phyloP scores from a whole-genome alignment of 176 grass and related monocot species.

The Poa pratensis region DNA sequence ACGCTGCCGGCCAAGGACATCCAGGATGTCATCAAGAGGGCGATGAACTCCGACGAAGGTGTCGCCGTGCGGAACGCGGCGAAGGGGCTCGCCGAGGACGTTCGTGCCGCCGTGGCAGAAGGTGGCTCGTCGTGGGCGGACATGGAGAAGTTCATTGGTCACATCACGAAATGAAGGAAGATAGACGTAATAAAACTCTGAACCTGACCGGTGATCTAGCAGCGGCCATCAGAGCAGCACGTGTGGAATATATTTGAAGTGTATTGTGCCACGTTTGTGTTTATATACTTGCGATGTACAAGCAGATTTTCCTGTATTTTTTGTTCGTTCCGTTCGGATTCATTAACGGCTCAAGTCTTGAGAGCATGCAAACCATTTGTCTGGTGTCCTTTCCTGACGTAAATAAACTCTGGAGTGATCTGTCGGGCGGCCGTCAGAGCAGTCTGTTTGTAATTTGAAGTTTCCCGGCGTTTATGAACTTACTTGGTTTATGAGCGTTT shows the following conservation, averaged over 20 bases:
- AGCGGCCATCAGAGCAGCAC: not conserved
- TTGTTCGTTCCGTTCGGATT: not conserved
- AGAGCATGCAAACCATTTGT: too few species aligned
- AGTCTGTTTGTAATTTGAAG: too few species aligned
- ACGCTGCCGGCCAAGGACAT: conserved; percentile 19
- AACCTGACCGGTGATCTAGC: not conserved
- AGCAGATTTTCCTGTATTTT: not conserved
- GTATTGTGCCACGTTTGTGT: not conserved
- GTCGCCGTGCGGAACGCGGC: not conserved
- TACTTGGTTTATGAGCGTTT: too few species aligned
- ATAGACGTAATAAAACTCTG: not conserved
- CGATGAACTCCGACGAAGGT: conserved; percentile 27
- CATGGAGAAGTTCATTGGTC: conserved; percentile 39
- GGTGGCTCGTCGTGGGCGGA: conserved; percentile 40
- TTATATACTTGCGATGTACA: not conserved
- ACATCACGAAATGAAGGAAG: conserved; percentile 17
- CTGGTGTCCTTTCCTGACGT: too few species aligned
- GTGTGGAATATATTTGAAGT: not conserved
- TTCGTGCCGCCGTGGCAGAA: conserved; percentile 19
- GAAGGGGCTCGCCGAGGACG: conserved; percentile 14
- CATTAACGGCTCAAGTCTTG: too few species aligned
- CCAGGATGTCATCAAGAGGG: not conserved
- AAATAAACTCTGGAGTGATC: too few species aligned
- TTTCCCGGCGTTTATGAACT: too few species aligned
- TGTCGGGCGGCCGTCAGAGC: too few species aligned